phyloP scores from a whole-genome alignment of 192 early-diverging fungal genomes.

The Chytriomyces sp. region DNA sequence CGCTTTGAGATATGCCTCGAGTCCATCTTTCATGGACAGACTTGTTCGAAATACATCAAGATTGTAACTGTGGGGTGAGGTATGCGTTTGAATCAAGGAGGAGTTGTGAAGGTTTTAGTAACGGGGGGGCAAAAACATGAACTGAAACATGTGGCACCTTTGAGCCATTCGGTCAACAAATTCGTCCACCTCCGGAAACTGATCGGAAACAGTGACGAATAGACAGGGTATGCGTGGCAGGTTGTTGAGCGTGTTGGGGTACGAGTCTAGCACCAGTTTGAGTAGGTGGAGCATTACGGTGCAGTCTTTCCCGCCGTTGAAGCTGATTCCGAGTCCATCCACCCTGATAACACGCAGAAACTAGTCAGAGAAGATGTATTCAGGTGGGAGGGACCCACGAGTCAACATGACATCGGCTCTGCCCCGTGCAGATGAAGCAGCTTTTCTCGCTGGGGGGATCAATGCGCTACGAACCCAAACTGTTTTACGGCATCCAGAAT shows the following conservation, averaged over 20 bases:
- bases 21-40: slow-evolving; percentile 78
- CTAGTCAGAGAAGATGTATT: not conserved
- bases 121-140: not conserved
- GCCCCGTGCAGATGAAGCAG: too few relatives aligned
- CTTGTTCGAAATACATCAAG: slow-evolving; percentile 69
- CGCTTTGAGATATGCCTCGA: slow-evolving; percentile 70
- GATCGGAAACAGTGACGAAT: slow-evolving; percentile 77
- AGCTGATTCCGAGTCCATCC: slow-evolving; percentile 74
- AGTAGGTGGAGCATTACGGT: slow-evolving; percentile 87
- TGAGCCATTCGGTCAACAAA: slow-evolving; percentile 70
- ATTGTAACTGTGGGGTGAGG: slow-evolving; percentile 60
- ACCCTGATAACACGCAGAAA: slow-evolving; percentile 49
- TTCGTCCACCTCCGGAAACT: slow-evolving; percentile 85
- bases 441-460: too few relatives aligned
- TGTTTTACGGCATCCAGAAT: not conserved
- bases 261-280: slow-evolving; percentile 64
- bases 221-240: slow-evolving; percentile 61
- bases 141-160: slow-evolving; percentile 45
- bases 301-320: slow-evolving; percentile 98
- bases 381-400: not conserved
- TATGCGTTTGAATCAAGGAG: not conserved
- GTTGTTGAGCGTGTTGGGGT: slow-evolving; percentile 10
- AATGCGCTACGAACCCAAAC: slow-evolving; percentile 1
- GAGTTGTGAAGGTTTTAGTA: not conserved
- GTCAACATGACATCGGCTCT: not conserved